Percentiles rank a stretch among this genome's conserved stretches.
Evolutionary conservation across 164 flowering plant genomes (phyloP).

Genomic region (Chimonanthus praecox): DNA sequence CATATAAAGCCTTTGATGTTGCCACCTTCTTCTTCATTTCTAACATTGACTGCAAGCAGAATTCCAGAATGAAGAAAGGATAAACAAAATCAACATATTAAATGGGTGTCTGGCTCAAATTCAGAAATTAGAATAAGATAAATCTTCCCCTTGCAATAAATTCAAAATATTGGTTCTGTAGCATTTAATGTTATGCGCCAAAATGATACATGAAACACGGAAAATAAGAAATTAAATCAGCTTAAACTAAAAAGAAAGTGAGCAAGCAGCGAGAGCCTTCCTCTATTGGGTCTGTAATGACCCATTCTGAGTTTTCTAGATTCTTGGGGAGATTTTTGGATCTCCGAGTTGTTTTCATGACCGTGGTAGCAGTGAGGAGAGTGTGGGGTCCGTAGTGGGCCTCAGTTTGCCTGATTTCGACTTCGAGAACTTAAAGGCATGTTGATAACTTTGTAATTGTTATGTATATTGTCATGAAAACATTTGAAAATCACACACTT

Average conservation of each 20-base stretch:
- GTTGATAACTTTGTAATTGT: no score
- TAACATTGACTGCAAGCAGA: constrained; percentile 37
- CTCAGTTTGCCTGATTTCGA: no score
- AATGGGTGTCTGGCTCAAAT: not conserved
- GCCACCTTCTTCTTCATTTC: constrained; percentile 63
- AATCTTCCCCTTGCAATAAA: not conserved
- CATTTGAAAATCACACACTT: no score
- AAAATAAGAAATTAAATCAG: not conserved
- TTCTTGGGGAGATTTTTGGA: no score
- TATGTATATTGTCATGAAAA: no score
- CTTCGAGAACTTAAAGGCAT: no score
- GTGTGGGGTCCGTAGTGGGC: no score
- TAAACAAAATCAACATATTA: not conserved
- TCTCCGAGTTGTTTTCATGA: no score
- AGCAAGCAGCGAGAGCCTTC: no score
- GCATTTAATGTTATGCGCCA: not conserved
- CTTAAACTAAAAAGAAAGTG: not conserved
- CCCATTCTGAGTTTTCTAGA: no score
- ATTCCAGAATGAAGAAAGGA: not conserved
- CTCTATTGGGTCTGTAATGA: no score
- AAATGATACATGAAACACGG: not conserved
- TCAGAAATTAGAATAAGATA: not conserved
- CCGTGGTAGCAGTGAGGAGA: no score
- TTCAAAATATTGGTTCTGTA: not conserved
- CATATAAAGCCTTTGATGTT: constrained; percentile 50